phyloP scores from a whole-genome alignment of 441 rosid genomes.

The Aquilaria agallochum region DNA sequence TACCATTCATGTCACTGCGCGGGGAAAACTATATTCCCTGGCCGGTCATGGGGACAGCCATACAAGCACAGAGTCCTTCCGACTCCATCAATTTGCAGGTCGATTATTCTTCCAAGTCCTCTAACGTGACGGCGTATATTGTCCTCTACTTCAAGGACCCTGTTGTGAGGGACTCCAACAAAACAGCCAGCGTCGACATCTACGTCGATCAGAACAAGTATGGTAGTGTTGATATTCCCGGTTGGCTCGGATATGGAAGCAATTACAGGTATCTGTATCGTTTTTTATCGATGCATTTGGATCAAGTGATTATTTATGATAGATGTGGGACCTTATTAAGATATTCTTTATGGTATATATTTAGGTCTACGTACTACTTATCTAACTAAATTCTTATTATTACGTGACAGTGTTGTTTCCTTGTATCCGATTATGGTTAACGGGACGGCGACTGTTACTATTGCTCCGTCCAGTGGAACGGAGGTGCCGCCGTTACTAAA shows the following conservation, averaged over 20 bases:
- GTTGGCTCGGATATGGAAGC: background rate
- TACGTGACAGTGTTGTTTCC: no score
- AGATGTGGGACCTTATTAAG: background rate
- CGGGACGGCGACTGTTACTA: background rate
- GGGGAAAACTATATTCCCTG: background rate
- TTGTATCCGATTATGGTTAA: background rate
- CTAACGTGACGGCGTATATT: background rate
- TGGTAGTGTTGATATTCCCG: background rate
- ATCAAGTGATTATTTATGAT: background rate
- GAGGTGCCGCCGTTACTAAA: background rate
- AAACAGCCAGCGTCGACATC: background rate
- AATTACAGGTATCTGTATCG: background rate
- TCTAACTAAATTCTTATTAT: no score
- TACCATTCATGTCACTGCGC: background rate
- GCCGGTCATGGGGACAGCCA: background rate
- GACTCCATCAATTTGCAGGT: background rate
- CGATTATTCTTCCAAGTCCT: background rate
- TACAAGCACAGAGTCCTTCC: background rate
- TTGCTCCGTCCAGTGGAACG: background rate
- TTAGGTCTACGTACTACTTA: no score
- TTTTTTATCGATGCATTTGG: background rate
- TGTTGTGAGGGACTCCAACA: background rate
- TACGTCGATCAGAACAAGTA: background rate
- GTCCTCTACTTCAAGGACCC: conserved; percentile 1
- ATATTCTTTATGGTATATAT: no score